These are phyloP conservation scores for Piromyces finnis DNA, from an alignment of 192 early-diverging fungal species.

Conservation along the genomic window DNA sequence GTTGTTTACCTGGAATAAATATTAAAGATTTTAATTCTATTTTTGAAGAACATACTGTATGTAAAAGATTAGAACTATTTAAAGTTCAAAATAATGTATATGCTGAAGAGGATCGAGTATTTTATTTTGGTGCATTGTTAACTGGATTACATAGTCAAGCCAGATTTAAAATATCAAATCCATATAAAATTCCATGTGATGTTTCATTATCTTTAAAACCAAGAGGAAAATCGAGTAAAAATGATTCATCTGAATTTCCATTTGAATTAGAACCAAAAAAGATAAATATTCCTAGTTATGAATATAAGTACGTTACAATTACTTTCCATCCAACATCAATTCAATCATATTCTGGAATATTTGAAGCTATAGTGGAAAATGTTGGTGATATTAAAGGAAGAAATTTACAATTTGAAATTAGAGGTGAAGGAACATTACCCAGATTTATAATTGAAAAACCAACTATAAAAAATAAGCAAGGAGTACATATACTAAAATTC, in stretches of 20 bases:
- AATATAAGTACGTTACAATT: constrained; percentile 27
- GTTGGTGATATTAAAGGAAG: constrained; percentile 21
- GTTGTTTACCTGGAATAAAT: constrained; percentile 40
- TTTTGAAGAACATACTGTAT: constrained; percentile 40
- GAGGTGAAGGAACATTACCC: constrained; percentile 40
- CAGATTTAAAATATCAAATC: constrained; percentile 41
- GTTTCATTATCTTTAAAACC: constrained; percentile 24
- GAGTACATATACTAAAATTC: constrained; percentile 22
- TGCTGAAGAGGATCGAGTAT: constrained; percentile 38
- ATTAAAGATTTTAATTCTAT: constrained; percentile 32
- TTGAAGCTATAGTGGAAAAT: constrained; percentile 41
- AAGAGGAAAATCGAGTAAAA: constrained; percentile 15
- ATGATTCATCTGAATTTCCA: constrained; percentile 28
- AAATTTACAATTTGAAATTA: constrained; percentile 27
- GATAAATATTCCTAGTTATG: constrained; percentile 34
- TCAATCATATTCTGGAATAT: constrained; percentile 33
- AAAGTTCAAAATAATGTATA: constrained; percentile 30
- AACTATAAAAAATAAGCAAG: constrained; percentile 11
- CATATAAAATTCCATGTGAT: constrained; percentile 38
- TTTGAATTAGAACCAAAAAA: constrained; percentile 42
- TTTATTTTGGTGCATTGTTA: constrained; percentile 35
- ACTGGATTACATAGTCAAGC: constrained; percentile 32
- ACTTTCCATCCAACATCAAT: constrained; percentile 38
- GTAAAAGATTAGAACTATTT: constrained; percentile 36
- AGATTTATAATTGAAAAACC: constrained; percentile 27